These are phyloP conservation scores for Diplodia scrobiculata DNA, from an alignment of 2,329 filamentous ascomycete genomes.

Conservation along the genomic window DNA sequence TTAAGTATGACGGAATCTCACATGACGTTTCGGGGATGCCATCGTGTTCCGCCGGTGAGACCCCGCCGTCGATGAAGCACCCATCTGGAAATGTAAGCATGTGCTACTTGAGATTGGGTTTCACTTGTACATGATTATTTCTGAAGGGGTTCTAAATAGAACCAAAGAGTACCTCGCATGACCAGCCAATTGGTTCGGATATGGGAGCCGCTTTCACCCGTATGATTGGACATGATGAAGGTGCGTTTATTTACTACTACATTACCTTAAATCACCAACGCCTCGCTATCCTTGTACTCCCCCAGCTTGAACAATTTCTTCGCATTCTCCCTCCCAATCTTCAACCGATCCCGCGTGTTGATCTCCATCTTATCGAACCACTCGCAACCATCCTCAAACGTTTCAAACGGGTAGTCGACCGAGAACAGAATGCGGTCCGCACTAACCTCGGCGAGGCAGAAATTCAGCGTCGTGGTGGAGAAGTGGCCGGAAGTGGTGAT, in stretches of 20 bases:
- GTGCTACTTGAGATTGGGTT: too few species aligned
- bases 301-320: constrained; percentile 46
- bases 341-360: constrained; percentile 32
- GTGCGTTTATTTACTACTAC: not conserved
- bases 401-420: constrained; percentile 42
- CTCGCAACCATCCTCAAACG: constrained; percentile 37
- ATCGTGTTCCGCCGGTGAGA: too few species aligned
- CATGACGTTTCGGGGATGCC: not conserved
- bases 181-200: not conserved
- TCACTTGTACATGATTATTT: too few species aligned
- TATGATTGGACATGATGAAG: not conserved
- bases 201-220: not conserved
- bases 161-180: too few species aligned
- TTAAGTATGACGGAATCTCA: not conserved
- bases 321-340: constrained; percentile 53
- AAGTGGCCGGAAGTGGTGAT: constrained; percentile 50
- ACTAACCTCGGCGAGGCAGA: constrained; percentile 47
- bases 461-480: constrained; percentile 47
- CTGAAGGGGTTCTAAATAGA: too few species aligned
- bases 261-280: constrained; percentile 16
- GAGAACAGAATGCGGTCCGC: constrained; percentile 47
- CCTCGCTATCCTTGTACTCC: constrained; percentile 34
- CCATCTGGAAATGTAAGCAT: too few species aligned
- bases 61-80: too few species aligned
- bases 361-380: constrained; percentile 35